phyloP scores from a whole-genome alignment of 495 filamentous ascomycete genomes.

The Talaromyces thailandensis region DNA sequence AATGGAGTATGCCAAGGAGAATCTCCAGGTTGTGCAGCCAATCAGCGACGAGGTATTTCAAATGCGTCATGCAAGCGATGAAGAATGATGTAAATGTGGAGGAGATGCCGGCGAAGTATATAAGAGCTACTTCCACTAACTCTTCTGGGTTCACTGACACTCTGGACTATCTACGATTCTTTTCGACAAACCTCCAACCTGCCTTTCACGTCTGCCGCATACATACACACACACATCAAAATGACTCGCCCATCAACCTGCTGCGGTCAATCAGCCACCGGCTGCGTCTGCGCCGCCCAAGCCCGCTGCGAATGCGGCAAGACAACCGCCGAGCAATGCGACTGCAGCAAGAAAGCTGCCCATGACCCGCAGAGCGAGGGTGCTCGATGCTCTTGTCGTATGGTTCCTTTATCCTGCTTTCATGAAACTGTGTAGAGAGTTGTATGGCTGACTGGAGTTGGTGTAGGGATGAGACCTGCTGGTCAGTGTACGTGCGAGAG shows the following conservation, averaged over 20 bases:
- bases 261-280: conserved; percentile 48
- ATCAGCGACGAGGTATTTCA: not conserved
- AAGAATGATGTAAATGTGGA: conserved; percentile 1
- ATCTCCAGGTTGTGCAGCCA: not conserved
- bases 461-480: conserved; percentile 55
- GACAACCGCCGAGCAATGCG: conserved; percentile 76
- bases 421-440: not conserved
- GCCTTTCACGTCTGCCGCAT: not conserved
- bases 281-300: conserved; percentile 54
- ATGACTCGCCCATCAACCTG: conserved; percentile 54
- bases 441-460: conserved; percentile 7
- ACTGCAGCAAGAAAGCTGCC: conserved; percentile 62
- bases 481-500: conserved; percentile 79
- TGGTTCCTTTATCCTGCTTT: conserved; percentile 21
- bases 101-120: not conserved
- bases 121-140: not conserved
- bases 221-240: conserved; percentile 14
- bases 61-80: not conserved
- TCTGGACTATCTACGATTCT: not conserved
- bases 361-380: conserved; percentile 59
- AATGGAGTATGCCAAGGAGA: not conserved
- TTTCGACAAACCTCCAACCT: not conserved
- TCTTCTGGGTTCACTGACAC: no score
- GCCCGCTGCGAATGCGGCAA: conserved; percentile 82
- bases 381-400: conserved; percentile 80